phyloP scores from a whole-genome alignment of 495 filamentous ascomycete genomes.

The Penicillium cosmopolitanum region DNA sequence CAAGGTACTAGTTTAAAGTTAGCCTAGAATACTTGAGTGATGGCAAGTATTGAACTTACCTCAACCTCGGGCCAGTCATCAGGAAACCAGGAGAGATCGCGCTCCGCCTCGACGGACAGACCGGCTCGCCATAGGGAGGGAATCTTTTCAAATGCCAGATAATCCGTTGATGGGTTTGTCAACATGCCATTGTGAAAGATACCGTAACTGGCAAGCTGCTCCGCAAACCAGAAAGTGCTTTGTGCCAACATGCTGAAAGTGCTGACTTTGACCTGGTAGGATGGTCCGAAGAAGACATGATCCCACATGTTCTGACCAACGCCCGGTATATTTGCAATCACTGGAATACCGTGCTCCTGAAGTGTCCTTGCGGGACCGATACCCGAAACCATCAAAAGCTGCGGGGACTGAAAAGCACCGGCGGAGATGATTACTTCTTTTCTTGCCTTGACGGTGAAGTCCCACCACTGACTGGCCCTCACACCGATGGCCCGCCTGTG shows the following conservation, averaged over 20 bases:
- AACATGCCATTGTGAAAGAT: constrained; percentile 36
- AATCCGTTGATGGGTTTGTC: constrained; percentile 49
- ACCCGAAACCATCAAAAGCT: constrained; percentile 37
- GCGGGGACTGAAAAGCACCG: constrained; percentile 22
- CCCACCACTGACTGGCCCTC: not conserved
- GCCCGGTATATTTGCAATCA: constrained; percentile 46
- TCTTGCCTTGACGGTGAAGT: constrained; percentile 18
- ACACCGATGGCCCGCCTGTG: constrained; percentile 11
- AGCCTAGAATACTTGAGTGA: not conserved
- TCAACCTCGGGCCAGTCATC: constrained; percentile 65
- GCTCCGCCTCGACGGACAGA: constrained; percentile 25
- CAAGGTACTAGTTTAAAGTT: constrained; percentile 30
- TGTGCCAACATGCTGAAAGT: constrained; percentile 34
- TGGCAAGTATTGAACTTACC: constrained; percentile 20
- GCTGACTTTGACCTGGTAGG: constrained; percentile 41
- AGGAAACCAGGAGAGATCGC: constrained; percentile 45
- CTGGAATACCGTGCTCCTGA: constrained; percentile 36
- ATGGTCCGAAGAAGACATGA: constrained; percentile 37
- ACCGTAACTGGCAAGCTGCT: constrained; percentile 15
- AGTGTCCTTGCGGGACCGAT: constrained; percentile 46
- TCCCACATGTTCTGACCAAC: constrained; percentile 55
- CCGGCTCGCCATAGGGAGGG: constrained; percentile 21
- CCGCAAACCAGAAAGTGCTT: constrained; percentile 14
- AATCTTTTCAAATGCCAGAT: constrained; percentile 54
- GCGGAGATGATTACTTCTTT: constrained; percentile 19